Conservation (phyloP, 1,284 basidiomycete genomes). For the Violaceomyces palustris region DNA sequence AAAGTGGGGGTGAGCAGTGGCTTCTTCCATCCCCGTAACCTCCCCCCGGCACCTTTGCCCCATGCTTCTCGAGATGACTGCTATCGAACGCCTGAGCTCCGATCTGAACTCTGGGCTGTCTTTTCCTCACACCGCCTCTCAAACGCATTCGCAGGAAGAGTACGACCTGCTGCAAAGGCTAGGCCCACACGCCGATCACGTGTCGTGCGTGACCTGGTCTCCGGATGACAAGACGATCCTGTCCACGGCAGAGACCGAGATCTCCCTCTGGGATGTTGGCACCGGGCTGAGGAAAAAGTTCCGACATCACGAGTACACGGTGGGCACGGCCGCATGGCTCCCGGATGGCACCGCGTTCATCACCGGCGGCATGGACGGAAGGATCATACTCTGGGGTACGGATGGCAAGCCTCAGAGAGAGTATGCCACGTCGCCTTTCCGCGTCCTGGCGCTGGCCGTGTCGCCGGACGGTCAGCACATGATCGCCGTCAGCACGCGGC, state of each 20-base stretch:
- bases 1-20: slow-evolving; percentile 6
- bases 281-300: slow-evolving; percentile 32
- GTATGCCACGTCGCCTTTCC: slow-evolving; percentile 72
- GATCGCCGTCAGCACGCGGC: slow-evolving; percentile 63
- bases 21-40: no score
- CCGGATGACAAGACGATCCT: slow-evolving; percentile 36
- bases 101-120: no score
- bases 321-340: slow-evolving; percentile 81
- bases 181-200: slow-evolving; percentile 25
- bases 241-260: slow-evolving; percentile 28
- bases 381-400: slow-evolving; percentile 70
- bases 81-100: no score
- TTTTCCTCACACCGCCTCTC: no score
- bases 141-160: slow-evolving; percentile 7
- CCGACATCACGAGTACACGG: slow-evolving; percentile 73
- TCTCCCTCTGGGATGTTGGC: slow-evolving; percentile 26
- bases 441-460: slow-evolving; percentile 79
- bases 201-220: slow-evolving; percentile 58
- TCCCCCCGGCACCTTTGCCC: no score
- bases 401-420: slow-evolving; percentile 66
- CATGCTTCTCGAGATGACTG: no score
- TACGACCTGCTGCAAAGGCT: slow-evolving; percentile 26
- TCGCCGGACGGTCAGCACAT: slow-evolving; percentile 78
- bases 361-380: slow-evolving; percentile 81
- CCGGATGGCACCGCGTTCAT: slow-evolving; percentile 84